Evolutionary conservation across 1,139 yeast species (phyloP).

Genomic region (Hansenula sp.): DNA sequence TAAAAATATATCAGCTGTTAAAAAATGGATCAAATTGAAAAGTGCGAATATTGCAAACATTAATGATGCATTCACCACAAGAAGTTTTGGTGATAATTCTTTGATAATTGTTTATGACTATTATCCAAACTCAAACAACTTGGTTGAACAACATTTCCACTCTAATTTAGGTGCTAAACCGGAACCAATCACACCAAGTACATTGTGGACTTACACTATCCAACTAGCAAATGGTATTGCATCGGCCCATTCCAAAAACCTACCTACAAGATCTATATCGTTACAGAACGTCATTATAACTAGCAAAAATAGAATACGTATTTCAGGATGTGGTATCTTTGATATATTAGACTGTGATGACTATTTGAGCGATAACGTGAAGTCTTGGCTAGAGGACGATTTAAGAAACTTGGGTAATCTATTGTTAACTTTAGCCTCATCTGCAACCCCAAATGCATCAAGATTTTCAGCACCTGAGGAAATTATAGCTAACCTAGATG

Average conservation of each 20-base stretch:
- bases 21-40: slow-evolving; percentile 47
- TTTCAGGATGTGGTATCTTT: slow-evolving; percentile 67
- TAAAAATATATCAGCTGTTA: slow-evolving; percentile 43
- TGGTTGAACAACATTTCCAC: slow-evolving; percentile 52
- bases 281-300: slow-evolving; percentile 72
- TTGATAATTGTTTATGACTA: slow-evolving; percentile 64
- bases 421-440: slow-evolving; percentile 50
- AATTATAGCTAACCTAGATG: slow-evolving; percentile 15
- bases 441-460: slow-evolving; percentile 33
- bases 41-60: slow-evolving; percentile 63
- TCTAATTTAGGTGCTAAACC: slow-evolving; percentile 23
- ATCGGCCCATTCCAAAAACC: slow-evolving; percentile 55
- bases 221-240: slow-evolving; percentile 70
- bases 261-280: slow-evolving; percentile 63
- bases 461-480: slow-evolving; percentile 21
- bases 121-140: slow-evolving; percentile 59
- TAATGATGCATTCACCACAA: slow-evolving; percentile 81
- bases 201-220: slow-evolving; percentile 70
- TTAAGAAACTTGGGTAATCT: slow-evolving; percentile 52
- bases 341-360: slow-evolving; percentile 55
- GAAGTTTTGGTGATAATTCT: slow-evolving; percentile 78
- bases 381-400: slow-evolving; percentile 47
- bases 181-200: slow-evolving; percentile 52
- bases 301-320: slow-evolving; percentile 58
- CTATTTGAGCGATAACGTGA: slow-evolving; percentile 21